A percentile compares a stretch with the other conserved stretches of the same genome.
These are phyloP conservation scores for Sindora glabra DNA, from an alignment of 306 rosid species.

Conservation along the genomic window DNA sequence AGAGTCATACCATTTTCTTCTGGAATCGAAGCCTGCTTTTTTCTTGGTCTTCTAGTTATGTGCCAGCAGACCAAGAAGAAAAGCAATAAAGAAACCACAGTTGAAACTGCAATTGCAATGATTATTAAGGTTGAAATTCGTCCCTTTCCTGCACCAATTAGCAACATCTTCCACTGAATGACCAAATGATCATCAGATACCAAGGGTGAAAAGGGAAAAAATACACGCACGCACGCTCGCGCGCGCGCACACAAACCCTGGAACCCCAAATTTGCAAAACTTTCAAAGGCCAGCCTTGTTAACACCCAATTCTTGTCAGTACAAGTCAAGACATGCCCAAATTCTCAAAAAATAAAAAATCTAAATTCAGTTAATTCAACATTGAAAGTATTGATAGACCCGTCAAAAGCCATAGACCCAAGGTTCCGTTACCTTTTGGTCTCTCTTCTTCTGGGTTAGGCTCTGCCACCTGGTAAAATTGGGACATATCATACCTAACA, in stretches of 20 bases:
- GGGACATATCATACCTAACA: neutral
- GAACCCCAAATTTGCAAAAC: neutral
- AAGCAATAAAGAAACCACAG: neutral
- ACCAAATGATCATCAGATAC: neutral
- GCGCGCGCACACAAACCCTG: too few relatives aligned
- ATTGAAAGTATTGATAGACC: too few relatives aligned
- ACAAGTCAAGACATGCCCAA: neutral
- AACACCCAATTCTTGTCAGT: too few relatives aligned
- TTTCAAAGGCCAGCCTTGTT: neutral
- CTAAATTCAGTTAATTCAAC: too few relatives aligned
- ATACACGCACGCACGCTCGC: too few relatives aligned
- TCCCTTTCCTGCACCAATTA: slow-evolving; percentile 16
- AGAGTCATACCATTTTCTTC: slow-evolving; percentile 13
- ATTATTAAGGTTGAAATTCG: neutral
- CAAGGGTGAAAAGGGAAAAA: too few relatives aligned
- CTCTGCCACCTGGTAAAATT: neutral
- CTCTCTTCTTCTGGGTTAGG: neutral
- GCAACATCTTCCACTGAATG: neutral
- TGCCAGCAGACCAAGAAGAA: neutral
- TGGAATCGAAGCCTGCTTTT: neutral
- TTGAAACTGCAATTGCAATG: slow-evolving; percentile 18
- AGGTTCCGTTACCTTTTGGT: neutral
- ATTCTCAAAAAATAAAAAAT: neutral
- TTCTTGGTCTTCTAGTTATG: neutral
- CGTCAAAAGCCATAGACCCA: neutral